phyloP scores from a whole-genome alignment of 306 rosid species.

The barrel medic (Medicago truncatula) region DNA sequence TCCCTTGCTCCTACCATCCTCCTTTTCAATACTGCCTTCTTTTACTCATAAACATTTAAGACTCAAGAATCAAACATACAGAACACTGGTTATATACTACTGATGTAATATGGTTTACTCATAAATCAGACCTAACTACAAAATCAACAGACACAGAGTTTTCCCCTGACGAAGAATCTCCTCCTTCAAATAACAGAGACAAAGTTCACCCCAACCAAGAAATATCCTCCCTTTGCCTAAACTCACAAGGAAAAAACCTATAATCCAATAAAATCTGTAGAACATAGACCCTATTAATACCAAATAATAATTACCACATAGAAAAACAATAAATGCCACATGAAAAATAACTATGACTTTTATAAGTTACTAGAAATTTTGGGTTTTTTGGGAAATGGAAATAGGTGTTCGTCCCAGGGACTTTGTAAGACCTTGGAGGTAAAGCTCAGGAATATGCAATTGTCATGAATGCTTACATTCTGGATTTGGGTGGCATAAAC shows the following conservation, averaged over 20 bases:
- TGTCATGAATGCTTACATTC: too few species aligned
- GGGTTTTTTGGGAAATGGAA: too few species aligned
- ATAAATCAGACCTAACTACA: background rate
- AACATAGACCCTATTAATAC: background rate
- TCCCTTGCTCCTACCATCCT: background rate
- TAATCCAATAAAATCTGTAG: too few species aligned
- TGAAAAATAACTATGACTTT: background rate
- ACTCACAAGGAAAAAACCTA: background rate
- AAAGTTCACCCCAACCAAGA: background rate
- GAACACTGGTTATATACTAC: background rate
- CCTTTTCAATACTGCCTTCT: too few species aligned
- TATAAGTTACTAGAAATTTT: too few species aligned
- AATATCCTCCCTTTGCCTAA: background rate
- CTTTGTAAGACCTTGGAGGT: too few species aligned
- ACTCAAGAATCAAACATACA: background rate
- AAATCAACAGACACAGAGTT: background rate
- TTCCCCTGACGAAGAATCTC: background rate
- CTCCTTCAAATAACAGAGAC: background rate
- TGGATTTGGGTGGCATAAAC: too few species aligned
- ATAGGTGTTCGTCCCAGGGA: too few species aligned
- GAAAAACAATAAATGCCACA: background rate
- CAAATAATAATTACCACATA: too few species aligned
- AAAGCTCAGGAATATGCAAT: too few species aligned
- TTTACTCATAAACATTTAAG: too few species aligned
- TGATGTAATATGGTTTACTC: background rate